phyloP scores from a whole-genome alignment of 106 monocot genomes.

The Dioscorea alata region DNA sequence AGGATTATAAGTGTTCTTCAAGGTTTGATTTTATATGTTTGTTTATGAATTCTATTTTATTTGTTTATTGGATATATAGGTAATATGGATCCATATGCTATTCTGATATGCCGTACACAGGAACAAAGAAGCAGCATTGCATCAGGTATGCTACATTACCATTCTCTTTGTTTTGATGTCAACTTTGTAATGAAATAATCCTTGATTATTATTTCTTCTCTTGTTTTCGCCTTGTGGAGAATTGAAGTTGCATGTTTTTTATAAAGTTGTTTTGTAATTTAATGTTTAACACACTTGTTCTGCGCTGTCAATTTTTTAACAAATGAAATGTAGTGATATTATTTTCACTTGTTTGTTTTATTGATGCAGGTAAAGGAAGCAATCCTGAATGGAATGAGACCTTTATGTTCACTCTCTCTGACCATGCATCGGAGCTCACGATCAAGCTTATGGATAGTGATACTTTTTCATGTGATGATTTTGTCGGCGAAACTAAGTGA shows the following conservation, averaged over 20 bases:
- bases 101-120: slow-evolving; percentile 61
- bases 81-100: slow-evolving; percentile 78
- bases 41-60: background rate
- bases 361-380: slow-evolving; percentile 21
- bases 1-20: too few relatives aligned
- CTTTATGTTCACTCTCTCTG: slow-evolving; percentile 45
- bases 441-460: slow-evolving; percentile 63
- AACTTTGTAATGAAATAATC: too few relatives aligned
- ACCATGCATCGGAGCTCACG: slow-evolving; percentile 18
- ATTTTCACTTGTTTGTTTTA: background rate
- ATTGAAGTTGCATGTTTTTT: background rate
- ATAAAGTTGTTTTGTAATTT: too few relatives aligned
- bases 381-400: slow-evolving; percentile 67
- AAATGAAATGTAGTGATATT: background rate
- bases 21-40: background rate
- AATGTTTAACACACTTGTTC: too few relatives aligned
- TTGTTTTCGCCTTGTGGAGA: background rate
- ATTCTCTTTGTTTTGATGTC: background rate
- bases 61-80: slow-evolving; percentile 30
- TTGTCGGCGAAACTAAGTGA: slow-evolving; percentile 54
- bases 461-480: slow-evolving; percentile 32
- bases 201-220: too few relatives aligned
- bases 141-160: slow-evolving; percentile 29
- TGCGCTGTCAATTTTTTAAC: too few relatives aligned
- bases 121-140: slow-evolving; percentile 74